These are phyloP conservation scores for Eucalyptus leucophloia DNA, from an alignment of 345 rosid species.

Conservation along the genomic window DNA sequence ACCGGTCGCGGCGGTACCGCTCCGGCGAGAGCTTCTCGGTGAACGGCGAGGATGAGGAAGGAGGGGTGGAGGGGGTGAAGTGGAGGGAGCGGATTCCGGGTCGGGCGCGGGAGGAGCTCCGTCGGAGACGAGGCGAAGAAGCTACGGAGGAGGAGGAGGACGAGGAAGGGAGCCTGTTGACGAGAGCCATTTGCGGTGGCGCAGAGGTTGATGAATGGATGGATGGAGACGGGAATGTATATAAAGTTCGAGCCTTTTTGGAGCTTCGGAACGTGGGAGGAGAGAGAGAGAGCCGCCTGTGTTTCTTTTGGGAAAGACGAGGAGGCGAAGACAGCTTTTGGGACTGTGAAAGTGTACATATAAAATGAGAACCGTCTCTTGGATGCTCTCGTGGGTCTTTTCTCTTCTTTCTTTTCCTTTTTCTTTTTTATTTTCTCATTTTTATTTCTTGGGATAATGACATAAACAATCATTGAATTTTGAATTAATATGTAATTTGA, in stretches of 20 bases:
- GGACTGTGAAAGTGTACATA: not conserved
- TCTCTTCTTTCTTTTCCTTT: not conserved
- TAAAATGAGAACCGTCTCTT: not conserved
- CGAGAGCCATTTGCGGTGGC: not conserved
- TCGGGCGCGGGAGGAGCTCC: not conserved
- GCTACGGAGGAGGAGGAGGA: not conserved
- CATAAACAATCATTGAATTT: too few relatives aligned
- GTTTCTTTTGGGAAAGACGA: not conserved
- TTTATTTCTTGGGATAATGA: too few relatives aligned
- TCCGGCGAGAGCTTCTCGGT: conserved; percentile 56
- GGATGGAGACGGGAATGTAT: not conserved
- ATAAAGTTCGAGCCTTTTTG: not conserved
- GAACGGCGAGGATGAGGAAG: conserved; percentile 34
- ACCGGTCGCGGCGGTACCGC: conserved; percentile 57
- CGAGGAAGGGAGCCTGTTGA: not conserved
- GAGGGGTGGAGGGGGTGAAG: conserved; percentile 6
- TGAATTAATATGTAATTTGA: too few relatives aligned
- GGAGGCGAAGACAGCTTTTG: conserved; percentile 4
- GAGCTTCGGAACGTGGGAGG: not conserved
- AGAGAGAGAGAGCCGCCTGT: not conserved
- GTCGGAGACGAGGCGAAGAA: not conserved
- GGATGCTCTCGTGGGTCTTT: not conserved
- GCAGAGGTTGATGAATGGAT: not conserved
- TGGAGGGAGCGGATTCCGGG: not conserved
- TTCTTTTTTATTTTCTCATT: not conserved